Evolutionary conservation across 2,329 filamentous ascomycete genomes (phyloP), one percentile per base, ranked within the genome.

Genomic region (Leptographium radiaticola): DNA sequence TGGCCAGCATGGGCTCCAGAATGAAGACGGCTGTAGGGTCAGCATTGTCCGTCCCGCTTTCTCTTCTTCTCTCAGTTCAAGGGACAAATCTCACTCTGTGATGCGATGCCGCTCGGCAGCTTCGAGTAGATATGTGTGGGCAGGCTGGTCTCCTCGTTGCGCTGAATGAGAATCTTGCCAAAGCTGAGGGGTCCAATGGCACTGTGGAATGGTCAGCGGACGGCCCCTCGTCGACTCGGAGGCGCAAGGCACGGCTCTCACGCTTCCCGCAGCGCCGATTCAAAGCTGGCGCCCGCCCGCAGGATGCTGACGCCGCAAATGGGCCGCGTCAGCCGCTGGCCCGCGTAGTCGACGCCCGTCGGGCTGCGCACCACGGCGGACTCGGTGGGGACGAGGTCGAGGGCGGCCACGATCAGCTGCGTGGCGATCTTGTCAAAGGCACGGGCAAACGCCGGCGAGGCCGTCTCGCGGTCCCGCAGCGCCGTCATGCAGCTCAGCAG

Each of bases 241-340:
- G 25, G 25, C 25, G 5, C 25, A 25, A 13, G n/a, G 4, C 44
- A 39, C 31, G 11, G 18, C 38, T 16, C 36, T 40, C 20, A 49
- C 36, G 48, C 34, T 13, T 39, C 31, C n/a, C 51, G n/a, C 25
- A 53, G 20, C 6, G 51, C 51, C 13, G 34, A 20, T n/a, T 48
- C 51, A 25, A 53, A 47, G 15, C 51, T 53, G 44, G 51, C 51
- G 11, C 51, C 51, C 15, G 44, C 51, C n/a, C 51, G 51, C 18
- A 53, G 44, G n/a, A 53, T 53, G 44, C 51, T 53, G 43, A 53
- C 51, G 18, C 51, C 51, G 15, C 51, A 53, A 13, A 53, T 25
- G 43, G 51, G 43, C 34, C 38, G 38, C n/a, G 30, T 20, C 34
- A 47, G 51, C 6, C 36, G 51, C 20, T 16, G 33, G 4, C 51